Conservation (phyloP, 306 rosid species). For the Ammopiptanthus mongolicus region DNA sequence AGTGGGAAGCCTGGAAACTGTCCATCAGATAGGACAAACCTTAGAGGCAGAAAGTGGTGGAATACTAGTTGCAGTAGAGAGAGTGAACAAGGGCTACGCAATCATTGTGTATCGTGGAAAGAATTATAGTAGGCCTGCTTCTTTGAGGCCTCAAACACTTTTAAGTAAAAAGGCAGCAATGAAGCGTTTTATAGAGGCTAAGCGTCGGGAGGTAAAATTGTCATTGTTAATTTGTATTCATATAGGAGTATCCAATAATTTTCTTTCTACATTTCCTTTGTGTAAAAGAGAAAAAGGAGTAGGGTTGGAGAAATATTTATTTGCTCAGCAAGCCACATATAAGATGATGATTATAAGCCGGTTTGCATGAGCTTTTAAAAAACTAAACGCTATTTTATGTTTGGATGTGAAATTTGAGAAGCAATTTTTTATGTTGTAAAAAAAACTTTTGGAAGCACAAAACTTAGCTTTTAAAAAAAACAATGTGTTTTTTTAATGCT, state of each 20-base stretch:
- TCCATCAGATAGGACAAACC: slow-evolving; percentile 57
- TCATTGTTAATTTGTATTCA: background rate
- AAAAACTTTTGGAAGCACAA: background rate
- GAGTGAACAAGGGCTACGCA: slow-evolving; percentile 71
- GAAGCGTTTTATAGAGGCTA: slow-evolving; percentile 79
- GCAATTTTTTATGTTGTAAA: background rate
- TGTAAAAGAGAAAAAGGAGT: background rate
- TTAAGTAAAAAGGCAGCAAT: slow-evolving; percentile 66
- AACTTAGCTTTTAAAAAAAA: background rate
- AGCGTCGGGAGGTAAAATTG: slow-evolving; percentile 68
- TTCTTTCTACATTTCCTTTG: slow-evolving; percentile 15
- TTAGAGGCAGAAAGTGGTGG: slow-evolving; percentile 96
- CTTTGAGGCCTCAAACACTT: slow-evolving; percentile 82
- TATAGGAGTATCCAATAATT: slow-evolving; percentile 1
- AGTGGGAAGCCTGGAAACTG: slow-evolving; percentile 42
- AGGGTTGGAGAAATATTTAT: slow-evolving; percentile 1
- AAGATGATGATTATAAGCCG: background rate
- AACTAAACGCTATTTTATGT: background rate
- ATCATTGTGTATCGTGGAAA: slow-evolving; percentile 92
- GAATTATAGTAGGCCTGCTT: slow-evolving; percentile 73
- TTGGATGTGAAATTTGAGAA: background rate
- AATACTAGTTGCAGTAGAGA: slow-evolving; percentile 77
- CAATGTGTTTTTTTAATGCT: background rate
- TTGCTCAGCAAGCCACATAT: background rate
- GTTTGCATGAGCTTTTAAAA: background rate